These are phyloP conservation scores for Globisporangium echinulatum DNA, from an alignment of 352 stramenopile genomes.

Conservation along the genomic window DNA sequence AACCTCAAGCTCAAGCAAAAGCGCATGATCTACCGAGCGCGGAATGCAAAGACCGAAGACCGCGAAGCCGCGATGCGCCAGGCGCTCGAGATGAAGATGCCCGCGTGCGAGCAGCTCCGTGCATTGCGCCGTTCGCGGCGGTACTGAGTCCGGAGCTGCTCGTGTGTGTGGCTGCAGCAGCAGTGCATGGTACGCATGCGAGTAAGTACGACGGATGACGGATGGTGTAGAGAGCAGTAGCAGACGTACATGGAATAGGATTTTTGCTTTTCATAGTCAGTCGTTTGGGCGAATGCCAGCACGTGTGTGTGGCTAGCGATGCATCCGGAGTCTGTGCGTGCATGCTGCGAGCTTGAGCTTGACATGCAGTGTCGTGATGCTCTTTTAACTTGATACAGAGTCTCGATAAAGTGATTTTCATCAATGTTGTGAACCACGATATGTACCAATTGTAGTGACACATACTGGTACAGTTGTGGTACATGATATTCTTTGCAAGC, in stretches of 20 bases:
- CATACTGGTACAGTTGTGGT: not conserved
- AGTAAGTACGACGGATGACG: not conserved
- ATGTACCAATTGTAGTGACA: not conserved
- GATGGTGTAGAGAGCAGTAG: not conserved
- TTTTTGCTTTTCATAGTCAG: not conserved
- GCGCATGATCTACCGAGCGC: conserved; percentile 81
- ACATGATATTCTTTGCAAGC: not conserved
- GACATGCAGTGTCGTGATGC: too few relatives aligned
- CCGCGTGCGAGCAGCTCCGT: conserved; percentile 75
- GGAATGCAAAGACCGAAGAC: conserved; percentile 70
- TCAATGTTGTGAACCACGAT: too few relatives aligned
- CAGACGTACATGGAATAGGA: not conserved
- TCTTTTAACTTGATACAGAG: too few relatives aligned
- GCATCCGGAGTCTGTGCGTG: too few relatives aligned
- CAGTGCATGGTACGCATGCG: not conserved
- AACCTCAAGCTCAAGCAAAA: conserved; percentile 82
- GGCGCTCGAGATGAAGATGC: conserved; percentile 80
- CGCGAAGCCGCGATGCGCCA: conserved; percentile 70
- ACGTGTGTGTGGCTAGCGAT: too few relatives aligned
- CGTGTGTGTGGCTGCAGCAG: not conserved
- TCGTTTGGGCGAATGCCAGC: too few relatives aligned
- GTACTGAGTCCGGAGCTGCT: conserved; percentile 21
- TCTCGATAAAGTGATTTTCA: too few relatives aligned
- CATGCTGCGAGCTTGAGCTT: too few relatives aligned
- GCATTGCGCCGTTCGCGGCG: conserved; percentile 54